phyloP scores from a whole-genome alignment of 2,329 filamentous ascomycete species.

The Talaromyces piceae region DNA sequence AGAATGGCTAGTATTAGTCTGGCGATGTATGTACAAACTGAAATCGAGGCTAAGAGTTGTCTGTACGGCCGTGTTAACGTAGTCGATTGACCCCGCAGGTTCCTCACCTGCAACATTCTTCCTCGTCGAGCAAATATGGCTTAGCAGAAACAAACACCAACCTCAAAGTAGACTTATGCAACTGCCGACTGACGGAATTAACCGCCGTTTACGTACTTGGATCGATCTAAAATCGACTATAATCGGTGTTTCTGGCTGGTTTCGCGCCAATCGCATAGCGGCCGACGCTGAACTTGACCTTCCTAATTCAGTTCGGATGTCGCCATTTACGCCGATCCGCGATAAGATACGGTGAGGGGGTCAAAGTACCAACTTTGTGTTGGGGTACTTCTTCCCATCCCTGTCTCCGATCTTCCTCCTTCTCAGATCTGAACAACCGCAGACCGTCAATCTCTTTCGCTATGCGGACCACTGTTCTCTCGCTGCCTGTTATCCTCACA shows the following conservation, averaged over 20 bases:
- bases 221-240: neutral
- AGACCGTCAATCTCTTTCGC: neutral
- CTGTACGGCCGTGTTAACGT: no score
- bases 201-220: neutral
- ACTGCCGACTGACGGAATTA: neutral
- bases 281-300: neutral
- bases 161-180: no score
- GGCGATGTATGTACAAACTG: neutral
- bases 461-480: conserved; percentile 2
- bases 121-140: no score
- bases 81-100: no score
- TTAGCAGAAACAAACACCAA: no score
- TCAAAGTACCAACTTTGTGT: neutral
- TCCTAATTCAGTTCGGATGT: conserved; percentile 3
- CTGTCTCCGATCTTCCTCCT: neutral
- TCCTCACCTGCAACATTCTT: no score
- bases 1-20: neutral
- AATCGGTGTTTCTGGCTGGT: neutral
- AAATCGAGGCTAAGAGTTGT: no score
- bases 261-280: neutral
- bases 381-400: neutral
- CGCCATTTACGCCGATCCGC: neutral
- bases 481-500: conserved; percentile 1
- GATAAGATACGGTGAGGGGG: conserved; percentile 4
- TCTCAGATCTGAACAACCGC: no score